Evolutionary conservation across 257 asterid species (phyloP).

Genomic region (Rubia yunnanensis): DNA sequence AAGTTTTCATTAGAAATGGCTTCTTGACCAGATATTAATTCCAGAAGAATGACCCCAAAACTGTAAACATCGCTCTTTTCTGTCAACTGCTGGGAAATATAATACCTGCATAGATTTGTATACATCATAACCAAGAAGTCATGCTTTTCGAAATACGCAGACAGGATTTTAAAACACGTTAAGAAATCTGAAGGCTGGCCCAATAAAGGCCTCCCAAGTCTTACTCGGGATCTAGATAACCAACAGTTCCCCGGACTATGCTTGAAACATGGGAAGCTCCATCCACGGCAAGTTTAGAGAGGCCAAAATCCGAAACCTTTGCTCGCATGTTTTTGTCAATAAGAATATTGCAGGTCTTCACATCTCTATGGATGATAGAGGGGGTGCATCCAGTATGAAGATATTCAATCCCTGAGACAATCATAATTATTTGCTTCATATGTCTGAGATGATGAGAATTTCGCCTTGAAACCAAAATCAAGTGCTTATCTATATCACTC

Average conservation of each 20-base stretch:
- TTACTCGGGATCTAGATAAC: slow-evolving; percentile 98
- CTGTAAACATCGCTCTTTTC: slow-evolving; percentile 96
- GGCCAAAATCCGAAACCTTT: slow-evolving; percentile 98
- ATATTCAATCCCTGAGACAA: slow-evolving; percentile 84
- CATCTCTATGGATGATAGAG: slow-evolving; percentile 88
- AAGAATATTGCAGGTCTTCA: slow-evolving; percentile 93
- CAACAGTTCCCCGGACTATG: slow-evolving; percentile 98
- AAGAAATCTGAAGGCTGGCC: background rate
- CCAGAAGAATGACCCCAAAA: slow-evolving; percentile 92
- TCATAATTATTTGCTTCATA: slow-evolving; percentile 2
- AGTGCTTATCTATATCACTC: slow-evolving; percentile 17
- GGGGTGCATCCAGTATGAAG: slow-evolving; percentile 98
- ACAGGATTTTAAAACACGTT: background rate
- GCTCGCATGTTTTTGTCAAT: slow-evolving; percentile 90
- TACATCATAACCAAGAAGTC: background rate
- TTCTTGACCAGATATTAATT: slow-evolving; percentile 94
- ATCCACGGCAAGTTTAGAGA: slow-evolving; percentile 88
- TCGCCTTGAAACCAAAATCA: slow-evolving; percentile 1
- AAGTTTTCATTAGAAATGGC: slow-evolving; percentile 87
- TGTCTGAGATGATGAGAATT: background rate
- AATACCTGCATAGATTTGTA: slow-evolving; percentile 46
- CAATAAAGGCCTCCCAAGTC: slow-evolving; percentile 12
- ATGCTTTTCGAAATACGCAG: background rate
- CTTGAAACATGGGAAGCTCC: slow-evolving; percentile 99
- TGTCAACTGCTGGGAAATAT: slow-evolving; percentile 94